These are phyloP conservation scores for Ascosphaera apis DNA, from an alignment of 2,329 filamentous ascomycete species.

Conservation along the genomic window DNA sequence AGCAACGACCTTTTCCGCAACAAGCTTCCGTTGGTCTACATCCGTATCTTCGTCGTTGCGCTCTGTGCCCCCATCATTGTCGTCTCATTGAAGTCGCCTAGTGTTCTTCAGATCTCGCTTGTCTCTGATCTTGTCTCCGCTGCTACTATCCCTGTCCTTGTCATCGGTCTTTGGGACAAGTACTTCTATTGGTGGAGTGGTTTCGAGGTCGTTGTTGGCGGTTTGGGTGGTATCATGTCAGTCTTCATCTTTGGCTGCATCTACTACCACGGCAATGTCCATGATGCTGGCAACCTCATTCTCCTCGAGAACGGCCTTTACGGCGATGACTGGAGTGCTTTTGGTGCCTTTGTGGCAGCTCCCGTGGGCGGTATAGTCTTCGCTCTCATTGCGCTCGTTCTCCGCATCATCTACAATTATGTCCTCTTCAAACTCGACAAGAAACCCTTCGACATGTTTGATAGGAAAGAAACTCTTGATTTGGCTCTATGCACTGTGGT, in stretches of 20 bases:
- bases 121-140: slow-evolving; percentile 39
- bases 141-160: slow-evolving; percentile 48
- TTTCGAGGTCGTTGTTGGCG: slow-evolving; percentile 57
- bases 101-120: slow-evolving; percentile 8
- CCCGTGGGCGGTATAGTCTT: slow-evolving; percentile 54
- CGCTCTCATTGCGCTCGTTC: slow-evolving; percentile 37
- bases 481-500: background rate
- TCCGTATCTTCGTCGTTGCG: slow-evolving; percentile 44
- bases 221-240: slow-evolving; percentile 52
- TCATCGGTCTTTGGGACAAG: slow-evolving; percentile 44
- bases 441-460: slow-evolving; percentile 41
- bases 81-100: slow-evolving; percentile 7
- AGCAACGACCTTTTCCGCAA: slow-evolving; percentile 75
- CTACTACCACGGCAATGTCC: slow-evolving; percentile 44
- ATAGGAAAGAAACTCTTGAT: slow-evolving; percentile 13
- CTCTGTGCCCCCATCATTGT: slow-evolving; percentile 48
- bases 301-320: slow-evolving; percentile 54
- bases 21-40: slow-evolving; percentile 50
- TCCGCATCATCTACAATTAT: slow-evolving; percentile 38
- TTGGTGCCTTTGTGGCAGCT: slow-evolving; percentile 62
- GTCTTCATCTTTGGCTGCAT: slow-evolving; percentile 63
- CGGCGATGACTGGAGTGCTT: slow-evolving; percentile 55
- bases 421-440: slow-evolving; percentile 33
- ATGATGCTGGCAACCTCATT: slow-evolving; percentile 41
- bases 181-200: slow-evolving; percentile 48